Percentiles rank a stretch among this genome's conserved stretches.
Conservation (phyloP, 345 rosid species). For the Rhodamnia rubescens region DNA sequence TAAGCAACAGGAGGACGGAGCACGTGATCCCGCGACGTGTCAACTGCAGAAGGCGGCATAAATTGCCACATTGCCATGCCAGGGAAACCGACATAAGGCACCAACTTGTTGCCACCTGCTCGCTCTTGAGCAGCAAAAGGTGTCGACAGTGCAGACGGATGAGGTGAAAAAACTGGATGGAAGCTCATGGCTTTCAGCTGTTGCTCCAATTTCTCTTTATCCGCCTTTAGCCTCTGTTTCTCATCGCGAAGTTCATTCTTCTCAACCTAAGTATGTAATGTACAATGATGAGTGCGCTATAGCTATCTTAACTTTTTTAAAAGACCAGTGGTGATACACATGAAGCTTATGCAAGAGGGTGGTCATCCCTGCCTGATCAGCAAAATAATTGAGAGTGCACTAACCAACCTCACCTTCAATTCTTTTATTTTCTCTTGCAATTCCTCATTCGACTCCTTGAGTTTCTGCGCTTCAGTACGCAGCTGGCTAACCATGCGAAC, state of each 20-base stretch:
- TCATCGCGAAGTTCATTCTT: slow-evolving; percentile 83
- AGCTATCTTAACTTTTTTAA: not conserved
- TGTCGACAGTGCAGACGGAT: slow-evolving; percentile 49
- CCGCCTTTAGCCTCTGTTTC: slow-evolving; percentile 65
- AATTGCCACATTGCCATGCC: slow-evolving; percentile 99
- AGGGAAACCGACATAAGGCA: slow-evolving; percentile 84
- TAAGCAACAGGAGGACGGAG: slow-evolving; percentile 81
- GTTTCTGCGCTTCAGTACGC: slow-evolving; percentile 70
- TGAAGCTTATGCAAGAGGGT: not conserved
- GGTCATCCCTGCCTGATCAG: not conserved
- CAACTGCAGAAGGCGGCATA: slow-evolving; percentile 92
- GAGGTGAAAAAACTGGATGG: slow-evolving; percentile 50
- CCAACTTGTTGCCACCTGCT: slow-evolving; percentile 78
- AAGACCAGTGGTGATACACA: not conserved
- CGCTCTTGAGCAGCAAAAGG: slow-evolving; percentile 72
- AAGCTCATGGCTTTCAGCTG: slow-evolving; percentile 55
- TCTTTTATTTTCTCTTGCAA: slow-evolving; percentile 90
- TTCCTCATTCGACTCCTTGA: slow-evolving; percentile 69
- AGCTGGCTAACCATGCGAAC: slow-evolving; percentile 82
- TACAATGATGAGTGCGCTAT: not conserved
- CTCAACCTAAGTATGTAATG: slow-evolving; percentile 41
- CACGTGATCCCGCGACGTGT: slow-evolving; percentile 94
- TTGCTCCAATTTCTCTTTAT: slow-evolving; percentile 65
- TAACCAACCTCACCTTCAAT: slow-evolving; percentile 45
- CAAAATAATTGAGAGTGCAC: not conserved